Base-by-base conservation (phyloP, 2,329 filamentous ascomycete genomes). In the Aulographum hederae region DNA sequence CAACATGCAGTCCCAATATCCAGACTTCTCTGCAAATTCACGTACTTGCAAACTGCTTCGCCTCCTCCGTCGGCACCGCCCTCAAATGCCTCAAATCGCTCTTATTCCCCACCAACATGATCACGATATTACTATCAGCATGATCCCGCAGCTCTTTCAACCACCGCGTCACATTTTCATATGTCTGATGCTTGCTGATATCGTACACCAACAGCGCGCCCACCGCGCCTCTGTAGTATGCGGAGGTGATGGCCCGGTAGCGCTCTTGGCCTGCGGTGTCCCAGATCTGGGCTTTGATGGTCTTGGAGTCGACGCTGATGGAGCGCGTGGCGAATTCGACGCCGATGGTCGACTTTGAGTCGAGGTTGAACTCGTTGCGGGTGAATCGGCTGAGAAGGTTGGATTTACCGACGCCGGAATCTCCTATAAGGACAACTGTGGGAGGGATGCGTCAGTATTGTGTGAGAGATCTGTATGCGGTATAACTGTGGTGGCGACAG, bases 211-310 rank as follows among this genome's bases (percentile, higher is more conserved):
- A 80, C 38, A 98, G 74, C 40, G 89, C 89, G 47, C 89, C 89
- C 35, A 98, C 89, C 34, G 89, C 91, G 50, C 89, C 91, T 48
- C 89, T 79, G 63, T 98, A 98, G 67, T 98, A 98, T 45, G 89
- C 89, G 37, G 89, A 94, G 46, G 89, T 98, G 58, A 98, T 98
- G 56, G 89, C 89, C 55, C 91, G 81, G 67, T 95, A 98, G 57
- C 89, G 78, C 63, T 98, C 89, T 65, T 98, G 89, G 45, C 89
- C 89, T 44, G 89, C 89, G 37, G 89, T 98, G 66, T 98, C 89
- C 89, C 91, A 98, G 51, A 98, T 98, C 67, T 98, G 89, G 47
- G 89, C 89, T 70, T 98, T 98, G 74, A 98, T 98, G 41, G 89
- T 98, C 72, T 98, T 98, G 53, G 80, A 79, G 61, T 98, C 89